Evolutionary conservation across 2,329 filamentous ascomycete species (phyloP), one percentile per base, ranked within the genome.

Genomic region (Apiospora rasikravindrae): DNA sequence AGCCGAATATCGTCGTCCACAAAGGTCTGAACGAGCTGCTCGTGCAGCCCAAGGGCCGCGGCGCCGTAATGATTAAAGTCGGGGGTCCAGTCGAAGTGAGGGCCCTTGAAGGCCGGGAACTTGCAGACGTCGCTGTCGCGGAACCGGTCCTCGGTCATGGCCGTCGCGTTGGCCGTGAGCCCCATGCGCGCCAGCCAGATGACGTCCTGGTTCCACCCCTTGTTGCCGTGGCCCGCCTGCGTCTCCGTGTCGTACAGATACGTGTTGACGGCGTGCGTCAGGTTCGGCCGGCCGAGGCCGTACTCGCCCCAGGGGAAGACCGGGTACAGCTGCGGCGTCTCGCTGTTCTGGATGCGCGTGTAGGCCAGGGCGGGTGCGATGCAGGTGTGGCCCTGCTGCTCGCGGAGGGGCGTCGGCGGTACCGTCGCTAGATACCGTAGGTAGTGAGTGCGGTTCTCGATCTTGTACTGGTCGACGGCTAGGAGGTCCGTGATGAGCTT

Each of bases 141-240:
- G 66, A 68, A 68, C 42, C 66, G 66, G 42, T 29, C 66, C 66
- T 68, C 66, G 42, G 69, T 67, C 42, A 64, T 70, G 53, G 13
- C 37, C 26, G 42, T 44, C 26, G 69, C 69, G 13, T 64, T 42
- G 13, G 33, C 29, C 53, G 69, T 70, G 16, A 29, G 53, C 4
- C 69, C 69, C 49, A 70, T n/a, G 33, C 53, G 51, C 49, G 69
- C 69, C 19, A 70, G 42, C 69, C 69, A 70, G 49, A 70, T 70
- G 49, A 47, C 49, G 53, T 70, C 69, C 40, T 70, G 69, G 49
- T 64, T 61, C 69, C 69, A 70, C 4, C 69, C 69, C n/a, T 47
- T n/a, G 69, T 61, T 64, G 49, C 69, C 69, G 53, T 70, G 69
- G 37, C 42, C 49, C 33, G 33, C 40, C 24, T 61, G 53, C 33